Evolutionary conservation across 2,329 filamentous ascomycete genomes (phyloP).

Genomic region (Alternaria ventricosa): DNA sequence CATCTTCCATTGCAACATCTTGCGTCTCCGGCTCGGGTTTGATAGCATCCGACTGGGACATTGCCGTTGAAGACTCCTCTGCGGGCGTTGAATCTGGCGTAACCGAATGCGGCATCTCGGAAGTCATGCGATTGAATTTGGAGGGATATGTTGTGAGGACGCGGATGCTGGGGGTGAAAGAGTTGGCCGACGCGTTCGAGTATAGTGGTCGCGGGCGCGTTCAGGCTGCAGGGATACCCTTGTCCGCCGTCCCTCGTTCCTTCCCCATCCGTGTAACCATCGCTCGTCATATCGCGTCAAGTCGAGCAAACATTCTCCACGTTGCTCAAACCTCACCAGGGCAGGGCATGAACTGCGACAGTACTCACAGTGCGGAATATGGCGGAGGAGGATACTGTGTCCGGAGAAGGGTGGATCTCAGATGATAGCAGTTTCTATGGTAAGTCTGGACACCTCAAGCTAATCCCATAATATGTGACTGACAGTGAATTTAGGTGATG

Average conservation of each 20-base stretch:
- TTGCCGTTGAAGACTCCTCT: slow-evolving; percentile 42
- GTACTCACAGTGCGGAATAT: slow-evolving; percentile 13
- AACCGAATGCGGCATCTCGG: slow-evolving; percentile 55
- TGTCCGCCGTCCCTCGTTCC: slow-evolving; percentile 7
- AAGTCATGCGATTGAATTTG: slow-evolving; percentile 4
- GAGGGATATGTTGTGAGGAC: background rate
- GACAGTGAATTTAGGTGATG: slow-evolving; percentile 33
- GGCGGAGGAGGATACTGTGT: slow-evolving; percentile 36
- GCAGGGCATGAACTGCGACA: slow-evolving; percentile 9
- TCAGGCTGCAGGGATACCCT: slow-evolving; percentile 20
- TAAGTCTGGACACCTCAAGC: slow-evolving; percentile 26
- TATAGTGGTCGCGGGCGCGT: slow-evolving; percentile 28
- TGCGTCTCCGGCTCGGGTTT: slow-evolving; percentile 37
- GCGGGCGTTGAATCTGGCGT: slow-evolving; percentile 50
- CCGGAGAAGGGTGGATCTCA: slow-evolving; percentile 44
- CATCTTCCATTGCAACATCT: slow-evolving; percentile 43
- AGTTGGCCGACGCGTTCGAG: slow-evolving; percentile 23
- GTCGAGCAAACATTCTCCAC: background rate
- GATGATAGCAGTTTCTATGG: slow-evolving; percentile 57
- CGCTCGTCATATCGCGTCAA: slow-evolving; percentile 15
- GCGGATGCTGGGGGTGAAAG: slow-evolving; percentile 7
- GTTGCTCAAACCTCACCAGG: background rate
- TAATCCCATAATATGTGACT: background rate
- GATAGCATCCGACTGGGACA: slow-evolving; percentile 49
- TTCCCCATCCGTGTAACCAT: slow-evolving; percentile 17